These are phyloP conservation scores for Cardiospermum halicacabum DNA, from an alignment of 345 rosid species.

Conservation along the genomic window DNA sequence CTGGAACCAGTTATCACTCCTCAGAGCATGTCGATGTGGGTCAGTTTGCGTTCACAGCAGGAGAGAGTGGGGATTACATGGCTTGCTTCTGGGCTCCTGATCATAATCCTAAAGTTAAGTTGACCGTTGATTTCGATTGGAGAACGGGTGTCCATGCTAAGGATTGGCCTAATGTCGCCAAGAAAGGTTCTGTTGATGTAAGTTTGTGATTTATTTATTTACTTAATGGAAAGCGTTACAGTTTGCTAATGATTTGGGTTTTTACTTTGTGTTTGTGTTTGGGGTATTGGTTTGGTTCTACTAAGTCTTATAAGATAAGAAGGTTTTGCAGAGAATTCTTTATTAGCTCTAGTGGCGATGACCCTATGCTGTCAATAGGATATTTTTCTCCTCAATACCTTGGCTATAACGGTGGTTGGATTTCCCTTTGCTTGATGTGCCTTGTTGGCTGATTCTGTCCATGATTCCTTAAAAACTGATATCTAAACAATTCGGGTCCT, in stretches of 20 bases:
- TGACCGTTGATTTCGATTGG: slow-evolving; percentile 88
- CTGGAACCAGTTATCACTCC: slow-evolving; percentile 66
- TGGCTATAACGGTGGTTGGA: too few species aligned
- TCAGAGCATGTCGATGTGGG: slow-evolving; percentile 68
- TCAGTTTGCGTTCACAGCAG: slow-evolving; percentile 80
- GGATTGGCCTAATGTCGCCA: slow-evolving; percentile 79
- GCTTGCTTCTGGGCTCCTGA: slow-evolving; percentile 68
- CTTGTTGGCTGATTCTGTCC: too few species aligned
- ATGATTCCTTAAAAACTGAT: too few species aligned
- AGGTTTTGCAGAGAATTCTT: too few species aligned
- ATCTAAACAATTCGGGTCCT: too few species aligned
- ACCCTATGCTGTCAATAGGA: too few species aligned
- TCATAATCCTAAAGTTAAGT: slow-evolving; percentile 45
- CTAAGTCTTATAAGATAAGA: too few species aligned
- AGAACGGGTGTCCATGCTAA: slow-evolving; percentile 74
- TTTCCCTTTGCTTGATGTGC: too few species aligned
- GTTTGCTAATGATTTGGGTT: background rate
- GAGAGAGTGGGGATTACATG: slow-evolving; percentile 81
- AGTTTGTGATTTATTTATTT: slow-evolving; percentile 22
- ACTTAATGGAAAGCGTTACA: background rate
- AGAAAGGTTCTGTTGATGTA: slow-evolving; percentile 87
- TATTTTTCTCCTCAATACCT: too few species aligned
- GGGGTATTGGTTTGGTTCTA: too few species aligned
- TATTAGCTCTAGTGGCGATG: too few species aligned
- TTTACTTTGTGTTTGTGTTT: too few species aligned